phyloP scores from a whole-genome alignment of 164 flowering plant genomes.

The Dillenia turbinata region DNA sequence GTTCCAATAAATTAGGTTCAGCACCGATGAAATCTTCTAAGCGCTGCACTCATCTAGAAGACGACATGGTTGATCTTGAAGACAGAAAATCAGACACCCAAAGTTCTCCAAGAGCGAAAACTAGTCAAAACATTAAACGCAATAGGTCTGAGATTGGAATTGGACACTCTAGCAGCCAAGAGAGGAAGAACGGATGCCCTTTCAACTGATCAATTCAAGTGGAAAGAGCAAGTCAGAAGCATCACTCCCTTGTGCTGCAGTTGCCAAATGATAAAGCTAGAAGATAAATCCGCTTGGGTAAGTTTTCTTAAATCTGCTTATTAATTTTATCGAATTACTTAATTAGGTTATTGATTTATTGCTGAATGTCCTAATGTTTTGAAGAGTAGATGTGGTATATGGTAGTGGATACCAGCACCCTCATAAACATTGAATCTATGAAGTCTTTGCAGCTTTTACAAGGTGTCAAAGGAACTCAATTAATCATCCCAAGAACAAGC shows the following conservation, averaged over 20 bases:
- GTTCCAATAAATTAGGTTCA: constrained; percentile 16
- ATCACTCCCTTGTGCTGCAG: constrained; percentile 18
- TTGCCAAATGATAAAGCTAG: constrained; percentile 16
- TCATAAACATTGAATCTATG: constrained; percentile 66
- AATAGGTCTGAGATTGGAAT: constrained; percentile 14
- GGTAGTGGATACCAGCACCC: constrained; percentile 62
- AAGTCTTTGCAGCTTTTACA: constrained; percentile 72
- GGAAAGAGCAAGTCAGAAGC: constrained; percentile 26
- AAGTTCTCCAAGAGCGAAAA: constrained; percentile 27
- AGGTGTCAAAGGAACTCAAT: constrained; percentile 75
- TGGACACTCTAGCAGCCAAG: constrained; percentile 18
- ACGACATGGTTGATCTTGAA: constrained; percentile 18
- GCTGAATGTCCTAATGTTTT: constrained; percentile 1
- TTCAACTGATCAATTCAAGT: constrained; percentile 33
- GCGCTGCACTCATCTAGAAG: constrained; percentile 17
- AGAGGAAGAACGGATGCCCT: constrained; percentile 51
- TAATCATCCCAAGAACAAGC: constrained; percentile 86
- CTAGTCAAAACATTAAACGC: constrained; percentile 11
- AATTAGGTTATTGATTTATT: neutral
- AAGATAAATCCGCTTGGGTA: constrained; percentile 10
- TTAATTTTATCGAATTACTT: neutral
- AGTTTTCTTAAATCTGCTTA: constrained; percentile 8
- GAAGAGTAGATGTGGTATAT: constrained; percentile 71
- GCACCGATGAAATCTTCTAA: constrained; percentile 19
- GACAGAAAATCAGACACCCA: constrained; percentile 53